Evolutionary conservation across 176 grass and related monocot genomes (phyloP).

Genomic region (Avena eriantha): DNA sequence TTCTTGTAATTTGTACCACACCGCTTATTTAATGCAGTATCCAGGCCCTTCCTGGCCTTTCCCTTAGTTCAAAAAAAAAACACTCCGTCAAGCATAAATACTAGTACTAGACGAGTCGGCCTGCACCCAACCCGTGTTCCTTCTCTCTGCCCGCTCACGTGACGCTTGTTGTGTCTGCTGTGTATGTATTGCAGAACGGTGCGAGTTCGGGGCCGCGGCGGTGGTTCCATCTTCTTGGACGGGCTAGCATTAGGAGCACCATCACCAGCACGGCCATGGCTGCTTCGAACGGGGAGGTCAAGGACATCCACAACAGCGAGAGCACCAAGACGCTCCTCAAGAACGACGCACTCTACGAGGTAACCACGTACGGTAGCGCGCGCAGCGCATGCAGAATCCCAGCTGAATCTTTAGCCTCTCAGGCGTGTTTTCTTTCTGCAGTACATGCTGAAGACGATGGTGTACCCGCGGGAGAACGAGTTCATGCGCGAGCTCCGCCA

Average conservation of each 20-base stretch:
- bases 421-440: not conserved
- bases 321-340: slow-evolving; percentile 77
- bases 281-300: not conserved
- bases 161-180: not conserved
- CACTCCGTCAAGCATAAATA: no score
- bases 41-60: no score
- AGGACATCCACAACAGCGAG: slow-evolving; percentile 32
- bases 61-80: no score
- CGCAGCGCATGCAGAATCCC: not conserved
- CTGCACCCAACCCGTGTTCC: not conserved
- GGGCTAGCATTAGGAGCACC: not conserved
- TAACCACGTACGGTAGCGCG: not conserved
- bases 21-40: no score
- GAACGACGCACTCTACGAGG: slow-evolving; percentile 60
- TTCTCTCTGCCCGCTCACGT: not conserved
- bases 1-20: no score
- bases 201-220: not conserved
- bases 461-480: slow-evolving; percentile 75
- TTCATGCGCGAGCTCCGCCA: slow-evolving; percentile 71
- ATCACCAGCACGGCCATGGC: slow-evolving; percentile 22
- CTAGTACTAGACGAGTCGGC: no score
- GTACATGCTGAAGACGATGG: slow-evolving; percentile 75
- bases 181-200: not conserved
- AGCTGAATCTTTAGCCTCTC: not conserved
- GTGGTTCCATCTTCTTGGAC: not conserved